A percentile compares a stretch with the other conserved stretches of the same genome.
Evolutionary conservation across 2,329 filamentous ascomycete genomes (phyloP).

Genomic region (Sphaerulina vaccinii): DNA sequence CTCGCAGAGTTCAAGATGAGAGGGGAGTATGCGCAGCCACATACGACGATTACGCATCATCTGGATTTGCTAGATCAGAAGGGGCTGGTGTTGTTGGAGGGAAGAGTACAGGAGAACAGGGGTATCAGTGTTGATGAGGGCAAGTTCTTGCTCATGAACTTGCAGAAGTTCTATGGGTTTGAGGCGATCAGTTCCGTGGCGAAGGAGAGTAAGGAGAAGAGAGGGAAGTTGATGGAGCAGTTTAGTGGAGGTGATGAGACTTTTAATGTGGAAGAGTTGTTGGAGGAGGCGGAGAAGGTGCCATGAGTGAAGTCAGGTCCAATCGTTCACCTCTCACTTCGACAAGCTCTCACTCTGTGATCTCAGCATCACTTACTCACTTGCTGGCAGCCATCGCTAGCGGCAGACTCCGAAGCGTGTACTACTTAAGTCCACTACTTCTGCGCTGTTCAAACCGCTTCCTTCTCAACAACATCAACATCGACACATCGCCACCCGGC

Average conservation of each 20-base stretch:
- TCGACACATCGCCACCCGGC: too few relatives aligned
- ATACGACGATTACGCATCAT: constrained; percentile 93
- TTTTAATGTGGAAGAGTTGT: constrained; percentile 79
- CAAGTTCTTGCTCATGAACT: constrained; percentile 85
- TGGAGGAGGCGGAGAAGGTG: constrained; percentile 87
- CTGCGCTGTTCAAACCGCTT: too few relatives aligned
- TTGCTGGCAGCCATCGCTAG: too few relatives aligned
- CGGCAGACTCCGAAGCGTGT: too few relatives aligned
- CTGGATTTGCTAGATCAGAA: constrained; percentile 72
- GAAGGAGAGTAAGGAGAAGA: constrained; percentile 67
- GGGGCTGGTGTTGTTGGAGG: constrained; percentile 82
- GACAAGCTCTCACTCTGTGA: too few relatives aligned
- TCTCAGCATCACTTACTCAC: too few relatives aligned
- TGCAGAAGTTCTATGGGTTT: constrained; percentile 86
- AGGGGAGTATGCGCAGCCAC: constrained; percentile 84
- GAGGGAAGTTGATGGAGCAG: constrained; percentile 72
- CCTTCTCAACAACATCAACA: too few relatives aligned
- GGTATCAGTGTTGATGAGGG: constrained; percentile 78
- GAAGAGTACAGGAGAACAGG: constrained; percentile 70
- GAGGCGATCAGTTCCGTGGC: constrained; percentile 60
- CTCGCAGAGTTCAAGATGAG: constrained; percentile 89
- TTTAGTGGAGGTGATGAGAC: constrained; percentile 75
- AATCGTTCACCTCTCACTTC: background rate
- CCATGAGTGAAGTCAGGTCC: constrained; percentile 25
- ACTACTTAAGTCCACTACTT: too few relatives aligned